Percentiles rank a stretch among this genome's conserved stretches.
phyloP scores from a whole-genome alignment of 441 rosid species.

The Macaranga tanarius region DNA sequence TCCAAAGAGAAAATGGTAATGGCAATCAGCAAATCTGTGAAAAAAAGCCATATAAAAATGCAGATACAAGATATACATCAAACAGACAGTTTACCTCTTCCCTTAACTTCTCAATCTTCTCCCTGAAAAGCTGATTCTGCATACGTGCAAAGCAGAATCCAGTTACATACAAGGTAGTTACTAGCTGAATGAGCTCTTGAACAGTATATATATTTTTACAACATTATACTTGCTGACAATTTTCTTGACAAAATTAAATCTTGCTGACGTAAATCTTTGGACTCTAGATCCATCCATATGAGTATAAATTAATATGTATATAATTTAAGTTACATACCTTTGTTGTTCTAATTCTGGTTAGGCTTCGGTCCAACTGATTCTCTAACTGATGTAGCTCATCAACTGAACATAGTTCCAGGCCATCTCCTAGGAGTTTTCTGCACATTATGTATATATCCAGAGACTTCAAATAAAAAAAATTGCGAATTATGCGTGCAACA shows the following conservation, averaged over 20 bases:
- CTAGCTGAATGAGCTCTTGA: too few relatives aligned
- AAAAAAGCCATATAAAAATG: neutral
- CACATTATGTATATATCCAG: neutral
- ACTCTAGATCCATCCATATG: too few relatives aligned
- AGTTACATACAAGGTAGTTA: too few relatives aligned
- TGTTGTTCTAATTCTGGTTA: conserved; percentile 63
- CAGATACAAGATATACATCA: neutral
- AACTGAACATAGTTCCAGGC: conserved; percentile 47
- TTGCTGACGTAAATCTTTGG: too few relatives aligned
- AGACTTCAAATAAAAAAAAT: neutral
- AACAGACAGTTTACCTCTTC: conserved; percentile 44
- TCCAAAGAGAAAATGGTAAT: neutral
- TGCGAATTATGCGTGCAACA: neutral
- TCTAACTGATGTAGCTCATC: conserved; percentile 69
- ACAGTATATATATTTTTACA: too few relatives aligned
- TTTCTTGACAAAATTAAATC: too few relatives aligned
- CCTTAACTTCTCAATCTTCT: conserved; percentile 61
- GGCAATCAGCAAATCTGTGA: neutral
- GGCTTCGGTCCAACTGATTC: conserved; percentile 70
- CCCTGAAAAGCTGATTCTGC: conserved; percentile 58
- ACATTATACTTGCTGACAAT: too few relatives aligned
- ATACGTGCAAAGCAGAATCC: neutral
- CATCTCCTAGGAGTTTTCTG: conserved; percentile 68
- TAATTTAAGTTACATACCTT: too few relatives aligned
- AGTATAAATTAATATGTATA: too few relatives aligned